A percentile compares a stretch with the other conserved stretches of the same genome.
Conservation (phyloP, 805 yeast genomes). For the Candida arabinofermentans region DNA sequence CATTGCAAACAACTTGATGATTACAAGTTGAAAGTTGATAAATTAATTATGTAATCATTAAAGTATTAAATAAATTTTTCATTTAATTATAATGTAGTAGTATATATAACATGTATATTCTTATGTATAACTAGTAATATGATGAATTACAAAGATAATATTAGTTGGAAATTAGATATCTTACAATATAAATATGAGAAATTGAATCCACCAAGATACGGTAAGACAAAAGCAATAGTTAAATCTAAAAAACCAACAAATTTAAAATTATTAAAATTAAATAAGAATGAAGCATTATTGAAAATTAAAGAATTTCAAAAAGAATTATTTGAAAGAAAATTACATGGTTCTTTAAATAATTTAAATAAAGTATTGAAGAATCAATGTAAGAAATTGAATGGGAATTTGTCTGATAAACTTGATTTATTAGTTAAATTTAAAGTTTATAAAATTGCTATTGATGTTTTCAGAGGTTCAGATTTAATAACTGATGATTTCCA, state of each 20-base stretch:
- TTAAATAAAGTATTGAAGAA: constrained; percentile 36
- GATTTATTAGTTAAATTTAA: constrained; percentile 19
- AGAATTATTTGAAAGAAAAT: constrained; percentile 45
- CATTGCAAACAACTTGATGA: constrained; percentile 53
- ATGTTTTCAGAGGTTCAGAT: constrained; percentile 10
- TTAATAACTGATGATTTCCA: too few species aligned
- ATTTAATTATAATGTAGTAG: not conserved
- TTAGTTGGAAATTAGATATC: constrained; percentile 52
- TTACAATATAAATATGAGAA: constrained; percentile 47
- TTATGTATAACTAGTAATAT: not conserved
- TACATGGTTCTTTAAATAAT: constrained; percentile 41
- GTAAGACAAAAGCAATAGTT: constrained; percentile 43
- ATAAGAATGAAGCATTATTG: constrained; percentile 38
- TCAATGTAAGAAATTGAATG: constrained; percentile 4
- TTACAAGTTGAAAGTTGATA: constrained; percentile 18
- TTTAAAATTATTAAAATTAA: constrained; percentile 33
- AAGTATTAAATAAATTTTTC: too few species aligned
- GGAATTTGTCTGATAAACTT: constrained; percentile 10
- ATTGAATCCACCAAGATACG: constrained; percentile 44
- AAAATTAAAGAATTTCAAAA: constrained; percentile 43
- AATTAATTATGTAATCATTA: not conserved
- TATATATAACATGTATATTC: not conserved
- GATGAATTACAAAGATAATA: constrained; percentile 33
- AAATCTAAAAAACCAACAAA: constrained; percentile 37
- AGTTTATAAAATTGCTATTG: constrained; percentile 19